Percentiles rank a stretch among this genome's conserved stretches.
These are phyloP conservation scores for Wallacemonas rigidus DNA, from an alignment of 208 protist species.

Conservation along the genomic window DNA sequence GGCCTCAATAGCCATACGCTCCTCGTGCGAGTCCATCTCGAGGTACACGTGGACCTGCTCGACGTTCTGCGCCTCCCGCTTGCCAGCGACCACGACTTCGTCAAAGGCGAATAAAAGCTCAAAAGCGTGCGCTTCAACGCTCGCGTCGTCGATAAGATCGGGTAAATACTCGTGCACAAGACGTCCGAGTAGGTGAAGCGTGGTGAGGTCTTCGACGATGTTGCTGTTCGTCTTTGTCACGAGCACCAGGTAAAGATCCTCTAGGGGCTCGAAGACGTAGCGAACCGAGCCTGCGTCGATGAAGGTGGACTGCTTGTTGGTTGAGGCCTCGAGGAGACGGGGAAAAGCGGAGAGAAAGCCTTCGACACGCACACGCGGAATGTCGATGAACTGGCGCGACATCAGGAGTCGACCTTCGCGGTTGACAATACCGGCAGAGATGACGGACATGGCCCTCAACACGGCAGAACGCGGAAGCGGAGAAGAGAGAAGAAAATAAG, in stretches of 20 bases:
- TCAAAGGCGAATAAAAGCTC: slow-evolving; percentile 98
- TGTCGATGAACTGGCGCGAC: slow-evolving; percentile 96
- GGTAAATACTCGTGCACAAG: slow-evolving; percentile 92
- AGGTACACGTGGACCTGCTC: slow-evolving; percentile 95
- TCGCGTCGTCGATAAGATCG: slow-evolving; percentile 29
- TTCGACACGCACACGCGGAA: slow-evolving; percentile 95
- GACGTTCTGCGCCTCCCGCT: slow-evolving; percentile 94
- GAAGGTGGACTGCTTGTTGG: slow-evolving; percentile 95
- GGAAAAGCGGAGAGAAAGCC: slow-evolving; percentile 97
- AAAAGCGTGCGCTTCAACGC: slow-evolving; percentile 79
- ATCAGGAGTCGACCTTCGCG: slow-evolving; percentile 91
- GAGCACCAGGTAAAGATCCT: slow-evolving; percentile 93
- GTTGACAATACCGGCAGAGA: slow-evolving; percentile 81
- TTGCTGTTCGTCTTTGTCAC: slow-evolving; percentile 96
- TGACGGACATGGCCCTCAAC: slow-evolving; percentile 62
- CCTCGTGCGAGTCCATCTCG: slow-evolving; percentile 97
- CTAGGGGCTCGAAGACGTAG: slow-evolving; percentile 98
- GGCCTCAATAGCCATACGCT: slow-evolving; percentile 87
- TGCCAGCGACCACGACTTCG: slow-evolving; percentile 95
- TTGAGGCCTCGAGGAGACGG: slow-evolving; percentile 90
- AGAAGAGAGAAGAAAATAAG: background rate
- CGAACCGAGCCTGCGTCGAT: slow-evolving; percentile 96
- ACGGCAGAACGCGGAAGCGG: background rate
- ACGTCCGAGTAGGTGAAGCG: slow-evolving; percentile 92
- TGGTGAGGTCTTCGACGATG: slow-evolving; percentile 98